Evolutionary conservation across 257 asterid species (phyloP), one percentile per base, ranked within the genome.

Genomic region (Solanum lycopersicoides): DNA sequence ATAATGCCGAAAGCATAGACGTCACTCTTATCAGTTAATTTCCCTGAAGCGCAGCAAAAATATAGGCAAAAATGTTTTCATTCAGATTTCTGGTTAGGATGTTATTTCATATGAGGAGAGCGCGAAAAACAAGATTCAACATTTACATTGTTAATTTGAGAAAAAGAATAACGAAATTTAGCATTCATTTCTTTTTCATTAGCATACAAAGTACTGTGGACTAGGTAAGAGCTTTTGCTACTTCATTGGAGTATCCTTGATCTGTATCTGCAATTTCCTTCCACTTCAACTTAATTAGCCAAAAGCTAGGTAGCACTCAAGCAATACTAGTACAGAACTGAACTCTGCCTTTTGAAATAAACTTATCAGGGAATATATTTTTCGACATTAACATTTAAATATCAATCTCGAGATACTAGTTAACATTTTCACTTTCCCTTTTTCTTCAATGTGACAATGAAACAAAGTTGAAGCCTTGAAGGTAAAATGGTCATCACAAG

Each of bases 1-100:
- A 97, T 91, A 68, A 97, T 97, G 14, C 99, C 99, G 75, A 95
- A 97, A 41, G 98, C 97, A 86, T 95, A 97, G 82, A 97, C 99
- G 20, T 97, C 99, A 72, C 98, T 95, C 92, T 97, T 95, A 88
- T 97, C 99, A 0, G 98, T 97, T 85, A 97, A 94, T 92, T 94
- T 95, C 83, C 98, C 99, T 97, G 91, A 83, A 82, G 87, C 18
- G 65, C 87, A 35, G 56, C 86, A 60, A 45, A 88, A 85, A 86
- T 30, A 85, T 59, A 68, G 23, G 53, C 35, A 89, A 69, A 60
- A 80, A 47, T 45, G 9, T 87, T 86, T 16, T 20, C 16, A 35
- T 84, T 59, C 15, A 39, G 39, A 80, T 12, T 30, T 80, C 68
- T 47, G 30, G 30, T 47, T 80, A 80, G 44, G 85, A 47, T 80